Evolutionary conservation across 108 stramenopile genomes (phyloP), one percentile per base, ranked within the genome.

Genomic region (Nitzschia palea): DNA sequence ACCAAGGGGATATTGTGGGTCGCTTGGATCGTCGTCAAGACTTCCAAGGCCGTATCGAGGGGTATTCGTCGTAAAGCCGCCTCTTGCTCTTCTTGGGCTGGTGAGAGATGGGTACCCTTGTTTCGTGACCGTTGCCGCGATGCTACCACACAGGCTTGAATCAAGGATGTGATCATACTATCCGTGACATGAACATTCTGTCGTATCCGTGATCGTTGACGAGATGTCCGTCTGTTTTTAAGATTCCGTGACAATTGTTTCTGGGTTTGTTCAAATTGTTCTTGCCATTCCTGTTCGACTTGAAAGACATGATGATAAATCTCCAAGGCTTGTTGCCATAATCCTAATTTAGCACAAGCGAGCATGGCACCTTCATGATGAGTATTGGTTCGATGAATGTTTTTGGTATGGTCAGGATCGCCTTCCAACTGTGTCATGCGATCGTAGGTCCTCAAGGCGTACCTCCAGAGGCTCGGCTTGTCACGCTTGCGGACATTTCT

Each of bases 331-430:
- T 78, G 76, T 70, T 84, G 74, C 87, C 87, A 92, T 55, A 80
- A 58, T 35, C 87, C 86, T 23, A 92, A 55, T 63, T 92, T 92
- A 58, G 82, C 80, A 58, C 84, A 80, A 29, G 91, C 91, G 31
- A 87, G 69, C 44, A 92, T 55, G 22, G 91, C 91, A 28, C 86
- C 87, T 62, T 92, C 86, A 62, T 87, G 75, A 73, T 92, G 91
- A 30, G 66, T 70, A 68, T 80, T 80, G 28, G 65, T 67, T 3
- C 87, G 82, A 68, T 71, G 51, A 22, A 91, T 72, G 44, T 64
- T 81, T n/a, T n/a, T n/a, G 10, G 28, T 31, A 25, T 52, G 54
- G 26, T 65, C 37, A 5, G 55, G 53, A 30, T 65, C 50, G 31
- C 28, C 32, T 44, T 83, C 82, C 55, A 86, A 54, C 0, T 71